Evolutionary conservation across 2,329 filamentous ascomycete genomes (phyloP).

Genomic region (Fusarium sp.): DNA sequence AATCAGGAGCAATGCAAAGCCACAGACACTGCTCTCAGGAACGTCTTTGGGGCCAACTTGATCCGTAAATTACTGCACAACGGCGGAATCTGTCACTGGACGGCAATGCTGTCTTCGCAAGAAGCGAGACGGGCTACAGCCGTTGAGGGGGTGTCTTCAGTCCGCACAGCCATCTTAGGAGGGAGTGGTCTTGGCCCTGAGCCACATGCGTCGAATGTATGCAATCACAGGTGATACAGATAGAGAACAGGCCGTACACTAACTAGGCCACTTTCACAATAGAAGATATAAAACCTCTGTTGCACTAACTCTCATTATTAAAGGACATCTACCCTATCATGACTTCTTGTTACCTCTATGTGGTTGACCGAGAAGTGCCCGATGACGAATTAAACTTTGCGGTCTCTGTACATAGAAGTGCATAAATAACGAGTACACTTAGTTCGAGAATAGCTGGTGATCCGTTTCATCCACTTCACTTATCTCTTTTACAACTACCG

Average conservation of each 20-base stretch:
- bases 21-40: not conserved
- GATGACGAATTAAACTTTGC: not conserved
- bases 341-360: too few relatives aligned
- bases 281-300: not conserved
- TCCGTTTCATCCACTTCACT: not conserved
- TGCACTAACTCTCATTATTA: not conserved
- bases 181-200: too few relatives aligned
- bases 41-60: not conserved
- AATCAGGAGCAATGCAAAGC: not conserved
- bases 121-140: not conserved
- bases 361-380: not conserved
- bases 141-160: not conserved
- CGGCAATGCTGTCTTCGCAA: not conserved
- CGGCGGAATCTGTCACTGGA: not conserved
- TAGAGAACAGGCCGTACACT: not conserved
- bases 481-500: not conserved
- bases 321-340: rapidly evolving
- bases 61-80: too few relatives aligned
- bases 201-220: rapidly evolving
- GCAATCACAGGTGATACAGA: not conserved
- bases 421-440: not conserved
- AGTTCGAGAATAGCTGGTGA: not conserved
- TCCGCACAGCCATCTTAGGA: not conserved
- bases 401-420: rapidly evolving
- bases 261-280: not conserved